phyloP scores from a whole-genome alignment of 495 filamentous ascomycete genomes.

The Tuber aestivum region DNA sequence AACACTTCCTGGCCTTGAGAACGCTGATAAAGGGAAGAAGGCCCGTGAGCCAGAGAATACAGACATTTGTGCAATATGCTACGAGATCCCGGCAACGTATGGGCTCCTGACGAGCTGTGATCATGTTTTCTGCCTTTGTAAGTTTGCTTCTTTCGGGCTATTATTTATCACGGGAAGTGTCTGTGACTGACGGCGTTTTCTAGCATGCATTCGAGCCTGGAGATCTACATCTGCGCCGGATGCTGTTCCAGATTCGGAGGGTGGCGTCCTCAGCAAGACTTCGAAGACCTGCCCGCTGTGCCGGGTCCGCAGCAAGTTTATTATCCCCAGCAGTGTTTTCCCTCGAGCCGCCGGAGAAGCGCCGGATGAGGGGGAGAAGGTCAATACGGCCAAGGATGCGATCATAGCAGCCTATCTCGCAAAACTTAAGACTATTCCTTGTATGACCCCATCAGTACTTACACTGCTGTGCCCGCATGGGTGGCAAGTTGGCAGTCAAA shows the following conservation, averaged over 20 bases:
- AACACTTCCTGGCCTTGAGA: conserved; percentile 27
- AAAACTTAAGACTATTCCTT: conserved; percentile 40
- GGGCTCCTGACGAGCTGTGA: conserved; percentile 41
- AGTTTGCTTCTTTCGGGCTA: conserved; percentile 3
- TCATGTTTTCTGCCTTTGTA: conserved; percentile 43
- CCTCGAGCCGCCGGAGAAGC: conserved; percentile 16
- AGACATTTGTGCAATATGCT: conserved; percentile 41
- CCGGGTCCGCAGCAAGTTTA: conserved; percentile 39
- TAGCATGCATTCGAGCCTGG: conserved; percentile 38
- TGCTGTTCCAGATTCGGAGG: conserved; percentile 19
- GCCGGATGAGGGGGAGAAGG: conserved; percentile 17
- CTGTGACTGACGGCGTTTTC: neutral
- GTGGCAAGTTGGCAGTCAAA: neutral
- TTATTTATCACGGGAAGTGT: conserved; percentile 8
- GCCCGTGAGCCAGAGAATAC: conserved; percentile 10
- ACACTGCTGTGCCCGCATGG: neutral
- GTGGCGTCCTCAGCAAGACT: conserved; percentile 35
- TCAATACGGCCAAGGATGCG: conserved; percentile 37
- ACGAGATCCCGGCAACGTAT: conserved; percentile 38
- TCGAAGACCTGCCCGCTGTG: conserved; percentile 43
- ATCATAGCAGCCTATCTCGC: conserved; percentile 41
- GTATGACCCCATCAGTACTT: conserved; percentile 7
- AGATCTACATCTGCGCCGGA: conserved; percentile 24
- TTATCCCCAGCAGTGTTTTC: conserved; percentile 39
- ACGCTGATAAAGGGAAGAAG: conserved; percentile 22